Conservation (phyloP, 352 stramenopile species). For the Globisporangium lucens region DNA sequence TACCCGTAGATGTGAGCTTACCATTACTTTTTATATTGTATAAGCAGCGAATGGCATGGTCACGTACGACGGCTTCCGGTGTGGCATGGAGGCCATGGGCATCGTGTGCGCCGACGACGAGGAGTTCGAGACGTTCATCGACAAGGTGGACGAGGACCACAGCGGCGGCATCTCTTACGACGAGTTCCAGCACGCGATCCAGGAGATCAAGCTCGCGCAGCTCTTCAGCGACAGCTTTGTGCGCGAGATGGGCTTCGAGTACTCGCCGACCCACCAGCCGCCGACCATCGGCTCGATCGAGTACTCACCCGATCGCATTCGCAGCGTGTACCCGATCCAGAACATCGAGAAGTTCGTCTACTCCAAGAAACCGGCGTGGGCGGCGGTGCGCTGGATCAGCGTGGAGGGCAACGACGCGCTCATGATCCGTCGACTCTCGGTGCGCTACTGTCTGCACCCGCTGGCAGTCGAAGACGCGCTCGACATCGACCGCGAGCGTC, state of each 20-base stretch:
- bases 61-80: conserved; percentile 72
- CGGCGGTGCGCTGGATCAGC: conserved; percentile 81
- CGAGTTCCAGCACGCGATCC: conserved; percentile 85
- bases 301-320: conserved; percentile 74
- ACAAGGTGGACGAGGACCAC: conserved; percentile 76
- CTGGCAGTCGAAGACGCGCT: conserved; percentile 83
- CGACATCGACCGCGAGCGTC: conserved; percentile 70
- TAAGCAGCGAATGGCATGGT: conserved; percentile 41
- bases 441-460: conserved; percentile 82
- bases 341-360: conserved; percentile 84
- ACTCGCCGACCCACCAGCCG: conserved; percentile 10
- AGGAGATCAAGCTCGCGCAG: conserved; percentile 87
- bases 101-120: conserved; percentile 63
- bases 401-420: conserved; percentile 63
- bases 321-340: conserved; percentile 66
- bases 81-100: conserved; percentile 68
- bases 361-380: conserved; percentile 70
- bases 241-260: conserved; percentile 27
- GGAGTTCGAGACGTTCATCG: conserved; percentile 68
- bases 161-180: conserved; percentile 83
- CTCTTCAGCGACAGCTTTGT: conserved; percentile 73
- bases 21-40: not conserved
- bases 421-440: conserved; percentile 64
- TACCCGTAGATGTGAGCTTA: not conserved
- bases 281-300: conserved; percentile 61